Evolutionary conservation across 78 protist genomes (phyloP), one percentile per base, ranked within the genome.

Genomic region (Dictyostelium intermedium): DNA sequence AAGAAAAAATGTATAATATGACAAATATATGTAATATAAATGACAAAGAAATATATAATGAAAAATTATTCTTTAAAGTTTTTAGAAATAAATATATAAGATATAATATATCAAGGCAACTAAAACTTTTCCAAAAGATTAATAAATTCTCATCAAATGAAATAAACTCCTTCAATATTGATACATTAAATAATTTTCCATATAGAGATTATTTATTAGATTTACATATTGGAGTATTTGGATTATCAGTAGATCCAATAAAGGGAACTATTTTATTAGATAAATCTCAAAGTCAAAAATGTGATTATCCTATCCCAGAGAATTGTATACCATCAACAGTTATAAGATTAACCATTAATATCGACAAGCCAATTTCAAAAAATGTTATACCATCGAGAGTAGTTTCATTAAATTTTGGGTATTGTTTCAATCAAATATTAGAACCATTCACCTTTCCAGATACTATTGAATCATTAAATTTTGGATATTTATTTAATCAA

Each of bases 401-500:
- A 27, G 18, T 18, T 7, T 16, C 61, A 78, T 43, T 78, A 45
- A 78, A 25, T 5, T 41, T 78, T 41, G 83, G 83, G 0, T 45
- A 37, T 27, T 16, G 27, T 10, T 78, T 45, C 61, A 45, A 78
- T 25, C 27, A 78, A 25, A 9, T 23, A 1, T 41, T 78, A 7
- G 61, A 39, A 32, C 83, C 83, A n/a, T 16, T 16, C 16, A n/a
- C 41, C 3, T 14, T 78, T 5, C 83, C 61, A 39, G 8, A 34
- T n/a, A 78, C 25, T 7, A 39, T 78, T 32, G 70, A 78, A 25
- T 23, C 61, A 23, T 10, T 78, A 1, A 78, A 39, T 27, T 78
- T 78, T 78, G 83, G 83, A 13, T 78, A 41, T 27, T 20, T 41
- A 18, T 78, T 78, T 45, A 41, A 78, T 23, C 83, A 78, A 41